Evolutionary conservation across 805 yeast species (phyloP), one percentile per base, ranked within the genome.

Genomic region (Starmerella ratchasimensis): DNA sequence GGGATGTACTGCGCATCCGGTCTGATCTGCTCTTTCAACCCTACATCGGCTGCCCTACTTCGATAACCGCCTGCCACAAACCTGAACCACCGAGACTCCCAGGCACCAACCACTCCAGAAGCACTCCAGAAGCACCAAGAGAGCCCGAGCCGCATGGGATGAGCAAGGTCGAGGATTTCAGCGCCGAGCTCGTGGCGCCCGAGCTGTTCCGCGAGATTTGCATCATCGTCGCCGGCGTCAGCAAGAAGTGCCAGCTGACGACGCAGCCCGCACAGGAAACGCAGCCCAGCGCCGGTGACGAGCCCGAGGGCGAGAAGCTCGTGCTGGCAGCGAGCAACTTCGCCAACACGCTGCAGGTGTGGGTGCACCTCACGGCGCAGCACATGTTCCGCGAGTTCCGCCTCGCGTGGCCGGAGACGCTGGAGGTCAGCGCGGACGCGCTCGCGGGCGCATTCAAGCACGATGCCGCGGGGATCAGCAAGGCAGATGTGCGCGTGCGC

Each of bases 391-490:
- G 13, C 5, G 36, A 36, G 8, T 37, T 46, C 28, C 13, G 13
- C 25, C 27, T 38, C 8, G 13, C 25, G 10, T 22, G 17, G 3
- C 32, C 41, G n/a, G 43, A 30, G 31, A 30, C 37, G 17, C 7
- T 46, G 9, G 51, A 48, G 23, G 13, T 48, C 11, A 38, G 34
- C 20, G 34, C 44, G 9, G 49, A 42, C 16, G 40, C 65, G 72
- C 26, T 60, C 76, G 44, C 61, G 71, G 42, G 78, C 69, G 54
- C 48, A 19, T 44, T 50, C 30, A 40, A 45, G 4, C 41, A 42
- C 31, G 38, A 37, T 55, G 63, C 67, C 23, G 43, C 39, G 6
- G 28, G 42, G 16, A 19, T 36, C 13, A 48, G 51, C 32, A 34
- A 45, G 31, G 48, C 50, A 13, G 53, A 47, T 14, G 49, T 54